Base-by-base conservation (phyloP, 2,329 filamentous ascomycete species). In the Ploettnerulaceae sp. region DNA sequence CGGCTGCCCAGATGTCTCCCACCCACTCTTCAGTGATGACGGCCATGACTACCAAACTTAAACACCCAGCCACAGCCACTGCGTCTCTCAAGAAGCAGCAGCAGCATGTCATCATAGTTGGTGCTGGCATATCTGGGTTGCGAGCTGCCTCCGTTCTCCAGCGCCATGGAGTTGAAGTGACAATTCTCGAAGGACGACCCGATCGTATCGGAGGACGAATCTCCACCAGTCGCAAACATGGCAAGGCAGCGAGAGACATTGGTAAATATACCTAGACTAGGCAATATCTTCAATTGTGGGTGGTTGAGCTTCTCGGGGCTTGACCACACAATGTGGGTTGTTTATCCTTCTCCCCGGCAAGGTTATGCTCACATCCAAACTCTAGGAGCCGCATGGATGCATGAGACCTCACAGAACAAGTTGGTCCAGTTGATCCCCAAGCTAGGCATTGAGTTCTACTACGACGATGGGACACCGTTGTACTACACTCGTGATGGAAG, bases 91-190 rank as follows among this genome's bases (percentile, higher is more conserved):
- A 50, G 59, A 52, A 60, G 61, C 53, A 65, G 61, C 53, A 65
- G 61, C 49, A 64, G 64, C 55, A 66, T 61, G 65, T 79, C 17
- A 68, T 74, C 40, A 66, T 81, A 32, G 67, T 81, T 7, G 77
- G 76, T 18, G 75, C 75, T 18, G 77, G 77, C 3, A 69, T 79
- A 31, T 73, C 75, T n/a, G 77, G 76, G 1, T 61, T 80, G 34
- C 67, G 75, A 51, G 75, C 73, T 49, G 76, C 76, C 20, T 74
- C 77, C 40, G 62, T 79, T 1, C 61, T 81, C n/a, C 60, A 77
- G 3, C 67, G 71, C 33, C 69, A 72, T 54, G 76, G 75, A 17
- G 69, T 71, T 49, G 66, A 69, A 35, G 76, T 81, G 7, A 76
- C 74, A 0, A 72, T 80, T 26, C 64, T 79, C 20, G 77, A 80